Percentiles rank a stretch among this genome's conserved stretches.
Evolutionary conservation across 2,329 filamentous ascomycete species (phyloP).

Genomic region (Colletotrichum brevisporum): DNA sequence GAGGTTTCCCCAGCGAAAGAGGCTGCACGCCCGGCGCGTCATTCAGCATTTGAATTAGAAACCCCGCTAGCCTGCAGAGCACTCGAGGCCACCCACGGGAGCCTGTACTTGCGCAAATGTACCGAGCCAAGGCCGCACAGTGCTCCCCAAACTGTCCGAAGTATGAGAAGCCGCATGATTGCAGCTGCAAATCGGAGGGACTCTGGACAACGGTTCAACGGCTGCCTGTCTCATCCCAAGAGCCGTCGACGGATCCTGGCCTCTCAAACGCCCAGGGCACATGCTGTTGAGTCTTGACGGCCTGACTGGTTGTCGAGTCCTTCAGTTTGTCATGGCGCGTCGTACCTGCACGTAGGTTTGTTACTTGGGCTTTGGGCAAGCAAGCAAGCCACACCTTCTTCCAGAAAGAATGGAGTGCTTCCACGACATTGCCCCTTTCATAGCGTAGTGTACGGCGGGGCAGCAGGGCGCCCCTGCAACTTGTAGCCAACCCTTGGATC

Average conservation of each 20-base stretch:
- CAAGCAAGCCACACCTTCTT: constrained; percentile 15
- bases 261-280: constrained; percentile 3
- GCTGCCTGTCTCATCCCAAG: constrained; percentile 7
- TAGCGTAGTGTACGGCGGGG: constrained; percentile 6
- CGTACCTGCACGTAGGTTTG: background rate
- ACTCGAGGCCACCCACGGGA: constrained; percentile 7
- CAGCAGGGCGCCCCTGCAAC: constrained; percentile 33
- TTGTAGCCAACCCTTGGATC: constrained; percentile 32
- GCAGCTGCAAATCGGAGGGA: background rate
- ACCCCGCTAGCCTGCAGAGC: constrained; percentile 21
- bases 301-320: background rate
- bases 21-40: constrained; percentile 21
- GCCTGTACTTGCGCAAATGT: background rate
- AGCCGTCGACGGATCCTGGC: constrained; percentile 6
- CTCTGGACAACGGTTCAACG: constrained; percentile 26
- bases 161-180: background rate
- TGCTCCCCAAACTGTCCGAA: constrained; percentile 15
- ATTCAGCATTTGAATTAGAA: constrained; percentile 21
- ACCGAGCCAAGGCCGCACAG: constrained; percentile 25
- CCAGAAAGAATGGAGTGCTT: constrained; percentile 38
- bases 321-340: background rate
- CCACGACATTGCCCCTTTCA: constrained; percentile 35
- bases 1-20: constrained; percentile 7
- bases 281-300: constrained; percentile 1
- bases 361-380: background rate